A percentile compares a stretch with the other conserved stretches of the same genome.
phyloP scores from a whole-genome alignment of 1,284 basidiomycete genomes.

The Tremellales sp. region DNA sequence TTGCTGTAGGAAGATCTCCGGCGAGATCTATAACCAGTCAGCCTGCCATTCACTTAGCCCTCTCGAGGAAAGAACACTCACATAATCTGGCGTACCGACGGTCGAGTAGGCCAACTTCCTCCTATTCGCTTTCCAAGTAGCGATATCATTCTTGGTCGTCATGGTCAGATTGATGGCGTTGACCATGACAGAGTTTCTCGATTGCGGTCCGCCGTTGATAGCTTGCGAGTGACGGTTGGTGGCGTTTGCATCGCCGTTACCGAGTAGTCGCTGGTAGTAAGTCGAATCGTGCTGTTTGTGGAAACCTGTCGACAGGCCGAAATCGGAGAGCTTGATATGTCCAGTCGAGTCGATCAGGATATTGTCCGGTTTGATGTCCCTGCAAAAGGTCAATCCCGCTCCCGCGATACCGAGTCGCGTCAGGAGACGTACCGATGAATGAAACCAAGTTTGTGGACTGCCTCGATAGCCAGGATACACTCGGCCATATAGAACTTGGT shows the following conservation, averaged over 20 bases:
- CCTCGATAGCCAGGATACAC: slow-evolving; percentile 95
- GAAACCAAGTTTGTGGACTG: slow-evolving; percentile 97
- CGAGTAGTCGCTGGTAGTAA: slow-evolving; percentile 91
- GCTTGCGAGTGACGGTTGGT: slow-evolving; percentile 9
- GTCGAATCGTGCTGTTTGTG: slow-evolving; percentile 92
- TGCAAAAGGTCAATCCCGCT: slow-evolving; percentile 49
- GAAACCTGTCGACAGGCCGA: slow-evolving; percentile 90
- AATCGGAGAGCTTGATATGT: slow-evolving; percentile 93
- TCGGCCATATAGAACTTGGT: slow-evolving; percentile 99
- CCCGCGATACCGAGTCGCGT: background rate
- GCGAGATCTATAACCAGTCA: slow-evolving; percentile 63
- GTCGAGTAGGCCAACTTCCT: slow-evolving; percentile 97
- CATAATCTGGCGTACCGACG: slow-evolving; percentile 96
- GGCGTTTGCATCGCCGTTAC: slow-evolving; percentile 49
- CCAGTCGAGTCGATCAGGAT: slow-evolving; percentile 92
- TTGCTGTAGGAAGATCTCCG: slow-evolving; percentile 95
- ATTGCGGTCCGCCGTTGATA: slow-evolving; percentile 18
- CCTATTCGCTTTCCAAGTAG: slow-evolving; percentile 98
- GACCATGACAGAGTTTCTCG: slow-evolving; percentile 89
- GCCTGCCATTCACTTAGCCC: background rate
- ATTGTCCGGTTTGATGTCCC: slow-evolving; percentile 96
- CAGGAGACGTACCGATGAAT: slow-evolving; percentile 75
- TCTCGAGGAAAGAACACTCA: slow-evolving; percentile 19
- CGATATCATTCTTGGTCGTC: slow-evolving; percentile 87
- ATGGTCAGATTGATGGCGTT: slow-evolving; percentile 93